Conservation (phyloP, 192 early-diverging fungal genomes). For the Backusella westeae region DNA sequence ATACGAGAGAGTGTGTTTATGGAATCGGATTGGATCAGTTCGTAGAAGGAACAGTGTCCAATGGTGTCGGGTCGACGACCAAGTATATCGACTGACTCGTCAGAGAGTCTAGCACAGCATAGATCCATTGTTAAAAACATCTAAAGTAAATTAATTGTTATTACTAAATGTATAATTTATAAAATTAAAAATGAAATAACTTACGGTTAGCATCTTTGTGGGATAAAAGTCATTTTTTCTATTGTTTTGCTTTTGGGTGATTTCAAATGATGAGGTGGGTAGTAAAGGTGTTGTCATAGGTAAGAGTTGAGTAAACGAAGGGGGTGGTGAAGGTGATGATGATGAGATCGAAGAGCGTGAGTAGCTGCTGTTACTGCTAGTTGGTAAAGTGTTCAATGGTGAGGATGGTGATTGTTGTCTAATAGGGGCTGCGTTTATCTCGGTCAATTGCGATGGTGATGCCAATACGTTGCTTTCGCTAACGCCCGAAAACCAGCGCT, state of each 20-base stretch:
- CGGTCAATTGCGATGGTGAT: background rate
- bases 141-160: background rate
- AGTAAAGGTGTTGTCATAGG: background rate
- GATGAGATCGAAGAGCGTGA: background rate
- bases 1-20: slow-evolving; percentile 34
- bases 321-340: background rate
- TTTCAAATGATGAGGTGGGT: background rate
- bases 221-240: background rate
- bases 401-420: background rate
- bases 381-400: background rate
- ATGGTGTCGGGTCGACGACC: slow-evolving; percentile 48
- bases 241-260: background rate
- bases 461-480: background rate
- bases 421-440: background rate
- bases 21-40: slow-evolving; percentile 38
- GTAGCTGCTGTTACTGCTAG: background rate
- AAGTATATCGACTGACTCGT: slow-evolving; percentile 46
- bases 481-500: slow-evolving; percentile 25
- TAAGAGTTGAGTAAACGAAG: background rate
- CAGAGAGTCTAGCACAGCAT: slow-evolving; percentile 50
- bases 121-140: slow-evolving; percentile 48
- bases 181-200: background rate
- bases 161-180: background rate
- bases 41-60: slow-evolving; percentile 46
- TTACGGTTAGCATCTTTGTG: slow-evolving; percentile 15